Conservation (phyloP, 768 basidiomycete species). For the Collybiopsis luxurians region DNA sequence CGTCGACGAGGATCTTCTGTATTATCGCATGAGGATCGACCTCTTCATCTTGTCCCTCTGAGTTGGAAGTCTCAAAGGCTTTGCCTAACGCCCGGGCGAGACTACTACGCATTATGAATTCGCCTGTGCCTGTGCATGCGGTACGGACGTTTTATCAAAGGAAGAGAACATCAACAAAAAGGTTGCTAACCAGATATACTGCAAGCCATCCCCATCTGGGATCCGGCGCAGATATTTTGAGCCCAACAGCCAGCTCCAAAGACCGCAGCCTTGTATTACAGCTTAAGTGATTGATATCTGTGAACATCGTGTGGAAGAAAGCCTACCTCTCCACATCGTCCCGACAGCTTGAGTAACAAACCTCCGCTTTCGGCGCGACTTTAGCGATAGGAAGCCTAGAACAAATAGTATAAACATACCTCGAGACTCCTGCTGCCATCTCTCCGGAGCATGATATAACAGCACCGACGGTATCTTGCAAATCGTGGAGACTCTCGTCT, state of each 20-base stretch:
- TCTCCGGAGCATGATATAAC: slow-evolving; percentile 46
- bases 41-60: slow-evolving; percentile 20
- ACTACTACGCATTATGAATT: slow-evolving; percentile 58
- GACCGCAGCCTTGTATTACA: slow-evolving; percentile 41
- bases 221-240: slow-evolving; percentile 16
- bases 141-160: slow-evolving; percentile 3
- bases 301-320: not conserved
- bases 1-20: slow-evolving; percentile 37
- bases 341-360: slow-evolving; percentile 70
- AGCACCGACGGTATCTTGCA: slow-evolving; percentile 86
- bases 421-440: slow-evolving; percentile 74
- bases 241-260: slow-evolving; percentile 65
- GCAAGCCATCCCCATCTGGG: slow-evolving; percentile 35
- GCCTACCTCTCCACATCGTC: slow-evolving; percentile 71
- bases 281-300: not conserved
- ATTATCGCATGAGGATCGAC: slow-evolving; percentile 59
- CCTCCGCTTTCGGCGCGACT: slow-evolving; percentile 55
- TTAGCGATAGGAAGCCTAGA: not conserved
- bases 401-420: slow-evolving; percentile 33
- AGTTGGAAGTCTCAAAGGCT: slow-evolving; percentile 23
- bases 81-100: slow-evolving; percentile 58
- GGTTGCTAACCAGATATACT: slow-evolving; percentile 44
- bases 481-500: slow-evolving; percentile 22
- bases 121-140: slow-evolving; percentile 57
- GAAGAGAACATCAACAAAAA: not conserved